A percentile compares a stretch with the other conserved stretches of the same genome.
These are phyloP conservation scores for Podochytrium sp. DNA, from an alignment of 192 early-diverging fungal genomes.

Conservation along the genomic window DNA sequence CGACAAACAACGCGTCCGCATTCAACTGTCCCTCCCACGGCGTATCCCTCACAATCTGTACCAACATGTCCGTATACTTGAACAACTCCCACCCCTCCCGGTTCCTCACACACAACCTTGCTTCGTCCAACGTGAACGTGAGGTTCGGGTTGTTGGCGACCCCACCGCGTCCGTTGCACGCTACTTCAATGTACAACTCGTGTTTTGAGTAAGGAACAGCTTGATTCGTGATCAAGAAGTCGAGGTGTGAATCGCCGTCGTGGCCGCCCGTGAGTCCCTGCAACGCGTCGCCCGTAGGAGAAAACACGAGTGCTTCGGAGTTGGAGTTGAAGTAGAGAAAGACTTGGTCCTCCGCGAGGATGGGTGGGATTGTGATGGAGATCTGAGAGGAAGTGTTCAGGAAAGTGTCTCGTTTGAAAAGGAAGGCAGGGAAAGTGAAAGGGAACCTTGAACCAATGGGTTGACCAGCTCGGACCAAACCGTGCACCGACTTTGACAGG, in stretches of 20 bases:
- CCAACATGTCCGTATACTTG: constrained; percentile 78
- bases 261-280: constrained; percentile 88
- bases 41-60: constrained; percentile 70
- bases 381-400: constrained; percentile 57
- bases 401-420: constrained; percentile 69
- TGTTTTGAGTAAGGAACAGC: constrained; percentile 48
- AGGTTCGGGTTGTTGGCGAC: constrained; percentile 65
- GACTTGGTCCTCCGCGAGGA: constrained; percentile 72
- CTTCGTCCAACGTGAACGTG: constrained; percentile 63
- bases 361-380: constrained; percentile 64
- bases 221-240: constrained; percentile 50
- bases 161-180: constrained; percentile 95
- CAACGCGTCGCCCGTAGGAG: constrained; percentile 73
- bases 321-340: constrained; percentile 82
- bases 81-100: constrained; percentile 69
- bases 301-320: constrained; percentile 93
- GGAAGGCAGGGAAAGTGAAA: background rate
- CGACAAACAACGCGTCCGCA: constrained; percentile 79
- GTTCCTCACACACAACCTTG: constrained; percentile 74
- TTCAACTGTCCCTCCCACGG: constrained; percentile 66
- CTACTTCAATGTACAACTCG: constrained; percentile 85
- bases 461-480: constrained; percentile 78
- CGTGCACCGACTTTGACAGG: constrained; percentile 68
- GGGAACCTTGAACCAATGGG: constrained; percentile 47
- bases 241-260: constrained; percentile 57